Base-by-base conservation (phyloP, 768 basidiomycete genomes). In the Dioszegia crocea region DNA sequence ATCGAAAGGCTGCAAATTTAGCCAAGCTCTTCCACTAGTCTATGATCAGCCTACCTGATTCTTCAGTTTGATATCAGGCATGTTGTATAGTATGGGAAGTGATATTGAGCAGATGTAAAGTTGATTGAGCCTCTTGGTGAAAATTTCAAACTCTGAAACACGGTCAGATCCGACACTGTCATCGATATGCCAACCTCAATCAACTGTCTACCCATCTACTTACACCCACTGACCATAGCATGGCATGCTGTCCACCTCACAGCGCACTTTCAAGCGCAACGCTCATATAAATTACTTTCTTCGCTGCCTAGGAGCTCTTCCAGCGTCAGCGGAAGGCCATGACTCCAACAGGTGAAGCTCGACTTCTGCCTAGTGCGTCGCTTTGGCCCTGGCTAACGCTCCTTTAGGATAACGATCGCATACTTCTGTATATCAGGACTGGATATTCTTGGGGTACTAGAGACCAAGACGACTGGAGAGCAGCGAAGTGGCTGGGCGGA, bases 341-440 rank as follows among this genome's bases (percentile, higher is more conserved):
- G 91, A 94, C 78, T 79, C 84, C 27, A 87, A 86, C 49, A 83
- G 88, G 90, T 88, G 57, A 67, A 77, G 56, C 41, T 14, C 31
- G 31, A 14, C 30, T 14, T 33, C 33, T 33, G 6, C 33, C 33
- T 14, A 6, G 14, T 33, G 8, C 46, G 43, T 49, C 5, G 65
- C 27, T 64, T 60, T n/a, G n/a, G n/a, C n/a, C n/a, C n/a, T 27
- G 29, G 44, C 54, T 56, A 39, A 60, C 38, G 45, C 0, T 9
- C 16, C 8, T 3, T 3, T 24, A 96, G 93, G 69, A 80, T 94
- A 70, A 89, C 89, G 3, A 73, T 96, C 48, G 85, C 82, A 17
- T 97, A 91, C 79, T 99, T 98, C 74, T 91, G 88, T 65, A 79
- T 98, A 19, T 87, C 91, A 0, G 82, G 84, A 0, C 79, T 99